Base-by-base conservation (phyloP, 176 grass and related monocot genomes). In the Musa beccarii region DNA sequence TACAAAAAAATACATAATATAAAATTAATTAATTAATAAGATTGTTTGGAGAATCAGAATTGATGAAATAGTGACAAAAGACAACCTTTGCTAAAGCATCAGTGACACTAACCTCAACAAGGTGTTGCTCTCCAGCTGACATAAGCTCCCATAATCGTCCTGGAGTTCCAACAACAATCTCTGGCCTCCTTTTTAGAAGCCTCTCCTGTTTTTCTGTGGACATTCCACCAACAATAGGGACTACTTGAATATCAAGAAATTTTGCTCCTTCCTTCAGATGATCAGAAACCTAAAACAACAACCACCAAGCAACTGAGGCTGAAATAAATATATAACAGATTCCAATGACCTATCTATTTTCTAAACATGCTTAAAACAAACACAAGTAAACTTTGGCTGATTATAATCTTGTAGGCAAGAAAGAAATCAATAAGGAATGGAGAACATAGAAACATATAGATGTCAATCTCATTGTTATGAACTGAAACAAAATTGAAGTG, bases 81-180 rank as follows among this genome's bases (percentile, higher is more conserved):
- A 10, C 0, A 16, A 50, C 43, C 23, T 70, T 53, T 15, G 9
- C 7, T 19, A 15, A 74, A 28, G 50, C 13, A 57, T 16, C 53
- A 10, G 29, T 11, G 14, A 54, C 28, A 71, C 87, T 50, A 69
- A 96, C 87, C 93, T 96, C 89, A 72, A 83, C 76, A 81, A 96
- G 71, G 66, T 92, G 93, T 66, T 82, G 79, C 53, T 96, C 84
- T 69, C 88, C 90, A 68, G 80, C 61, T 21, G 89, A 96, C 87
- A 96, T 96, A 51, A 92, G 85, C 61, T 96, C 89, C 93, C 93
- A 96, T 54, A 96, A 86, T 83, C 93, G 84, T 73, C 93, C 93
- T 67, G 93, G 93, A 82, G 93, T 96, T 84, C 81, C 89, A 76
- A 96, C 93, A 79, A 96, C 84, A 90, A 96, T 90, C 79, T 96